Evolutionary conservation across 139 green algal species (phyloP), one percentile per base, ranked within the genome.

Genomic region (Asterochloris erici): DNA sequence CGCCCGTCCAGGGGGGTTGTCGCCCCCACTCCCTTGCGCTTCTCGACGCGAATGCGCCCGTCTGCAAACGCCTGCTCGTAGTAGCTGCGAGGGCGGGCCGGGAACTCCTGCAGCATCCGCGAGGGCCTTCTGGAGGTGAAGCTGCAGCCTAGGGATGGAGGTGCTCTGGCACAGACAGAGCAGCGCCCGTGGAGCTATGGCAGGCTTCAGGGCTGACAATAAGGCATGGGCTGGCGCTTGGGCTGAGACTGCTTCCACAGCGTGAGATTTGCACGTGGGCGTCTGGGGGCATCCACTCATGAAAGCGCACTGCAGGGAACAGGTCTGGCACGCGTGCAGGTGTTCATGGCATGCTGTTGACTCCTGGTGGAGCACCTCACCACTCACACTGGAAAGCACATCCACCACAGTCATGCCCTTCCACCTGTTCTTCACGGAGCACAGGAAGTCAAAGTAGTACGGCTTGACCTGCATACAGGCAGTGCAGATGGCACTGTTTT

Each of bases 381-480:
- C 15, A 63, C 82, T 64, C 24, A 94, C 90, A 84, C 86, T 23
- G 6, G 63, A 70, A 68, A 98, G 95, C 12, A 96, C 84, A 47
- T 96, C 92, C 21, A 95, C 84, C 23, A 98, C 78, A 11, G 61
- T 89, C 74, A 85, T 82, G 14, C 92, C 93, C 19, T 84, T 62
- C 89, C 88, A 93, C 11, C 94, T 86, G 79, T 90, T 66, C 79
- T 96, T 97, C 10, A 96, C 92, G 66, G 81, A 85, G 84, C 86
- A 93, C 24, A 92, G 88, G 85, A 97, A 98, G 83, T 98, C 93
- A 81, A 96, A 98, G 81, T 91, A 84, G 82, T 98, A 98, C 11
- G 94, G 94, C 54, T 81, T 84, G 10, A 97, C 93, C 93, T 95
- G 87, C 28, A 83, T 11, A 2, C n/a, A n/a, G n/a, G n/a, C n/a